Conservation (phyloP, 2,329 filamentous ascomycete genomes). For the Erysiphe pulchra region DNA sequence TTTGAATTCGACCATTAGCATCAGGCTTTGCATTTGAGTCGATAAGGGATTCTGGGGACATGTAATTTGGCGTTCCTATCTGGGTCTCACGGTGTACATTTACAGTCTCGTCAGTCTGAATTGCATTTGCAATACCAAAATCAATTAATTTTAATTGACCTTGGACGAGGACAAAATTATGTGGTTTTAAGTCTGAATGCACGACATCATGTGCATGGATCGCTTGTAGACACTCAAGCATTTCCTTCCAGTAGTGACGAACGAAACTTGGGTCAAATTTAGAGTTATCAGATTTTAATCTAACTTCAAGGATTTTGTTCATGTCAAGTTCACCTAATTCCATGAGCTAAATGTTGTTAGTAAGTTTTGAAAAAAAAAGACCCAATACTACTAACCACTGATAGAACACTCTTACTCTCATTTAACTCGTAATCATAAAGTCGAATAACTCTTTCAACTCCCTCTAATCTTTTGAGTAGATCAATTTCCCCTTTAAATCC, state of each 20-base stretch:
- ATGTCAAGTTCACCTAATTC: slow-evolving; percentile 91
- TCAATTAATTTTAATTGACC: slow-evolving; percentile 88
- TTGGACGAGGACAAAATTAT: slow-evolving; percentile 84
- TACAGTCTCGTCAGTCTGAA: slow-evolving; percentile 82
- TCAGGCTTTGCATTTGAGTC: slow-evolving; percentile 42
- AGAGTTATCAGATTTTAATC: slow-evolving; percentile 44
- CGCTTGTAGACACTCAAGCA: slow-evolving; percentile 81
- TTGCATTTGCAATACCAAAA: slow-evolving; percentile 94
- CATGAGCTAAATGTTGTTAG: slow-evolving; percentile 42
- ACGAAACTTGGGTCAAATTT: slow-evolving; percentile 74
- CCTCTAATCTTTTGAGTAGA: slow-evolving; percentile 53
- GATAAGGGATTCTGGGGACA: slow-evolving; percentile 84
- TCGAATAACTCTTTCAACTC: slow-evolving; percentile 73
- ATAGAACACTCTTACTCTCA: slow-evolving; percentile 67
- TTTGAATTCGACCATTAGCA: slow-evolving; percentile 14
- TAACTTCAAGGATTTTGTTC: slow-evolving; percentile 55
- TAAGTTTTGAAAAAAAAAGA: neutral
- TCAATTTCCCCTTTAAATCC: slow-evolving; percentile 95
- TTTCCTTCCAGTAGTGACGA: slow-evolving; percentile 98
- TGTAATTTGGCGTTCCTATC: slow-evolving; percentile 92
- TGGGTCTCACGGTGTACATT: slow-evolving; percentile 93
- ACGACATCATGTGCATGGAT: slow-evolving; percentile 84
- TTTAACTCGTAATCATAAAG: slow-evolving; percentile 88
- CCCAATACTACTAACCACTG: slow-evolving; percentile 34
- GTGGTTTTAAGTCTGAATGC: slow-evolving; percentile 88